Conservation (phyloP, 2,329 filamentous ascomycete genomes). For the Talaromyces atroroseus region DNA sequence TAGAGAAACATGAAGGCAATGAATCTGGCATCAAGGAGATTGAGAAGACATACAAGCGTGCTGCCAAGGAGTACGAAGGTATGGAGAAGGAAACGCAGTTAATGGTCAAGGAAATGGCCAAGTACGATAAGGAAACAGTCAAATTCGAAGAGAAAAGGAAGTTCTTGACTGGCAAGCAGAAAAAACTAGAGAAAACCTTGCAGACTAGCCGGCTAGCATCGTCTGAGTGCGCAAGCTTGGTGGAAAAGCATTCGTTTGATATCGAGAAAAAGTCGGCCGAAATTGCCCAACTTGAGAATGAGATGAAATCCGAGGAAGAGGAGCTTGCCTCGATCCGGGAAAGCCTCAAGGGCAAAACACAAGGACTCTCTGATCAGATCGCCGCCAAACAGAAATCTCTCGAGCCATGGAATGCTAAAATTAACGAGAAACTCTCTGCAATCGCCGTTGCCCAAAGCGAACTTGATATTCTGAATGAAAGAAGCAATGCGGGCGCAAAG, state of each 20-base stretch:
- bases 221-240: conserved; percentile 68
- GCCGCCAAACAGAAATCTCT: conserved; percentile 85
- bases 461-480: conserved; percentile 82
- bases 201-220: conserved; percentile 68
- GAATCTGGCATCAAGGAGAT: conserved; percentile 86
- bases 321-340: conserved; percentile 81
- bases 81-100: conserved; percentile 77
- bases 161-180: conserved; percentile 82
- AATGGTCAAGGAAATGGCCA: conserved; percentile 79
- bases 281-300: conserved; percentile 68
- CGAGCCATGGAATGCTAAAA: conserved; percentile 94
- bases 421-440: conserved; percentile 90
- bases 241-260: conserved; percentile 71
- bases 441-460: conserved; percentile 95
- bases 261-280: conserved; percentile 72
- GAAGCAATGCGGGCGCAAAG: conserved; percentile 78
- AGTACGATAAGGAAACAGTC: conserved; percentile 92
- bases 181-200: conserved; percentile 88
- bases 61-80: conserved; percentile 74
- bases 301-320: conserved; percentile 71
- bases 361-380: conserved; percentile 89
- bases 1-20: conserved; percentile 85
- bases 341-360: conserved; percentile 88
- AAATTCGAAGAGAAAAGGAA: conserved; percentile 98
- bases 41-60: conserved; percentile 75